phyloP scores from a whole-genome alignment of 2,329 filamentous ascomycete genomes.

The Botrytis medusae region DNA sequence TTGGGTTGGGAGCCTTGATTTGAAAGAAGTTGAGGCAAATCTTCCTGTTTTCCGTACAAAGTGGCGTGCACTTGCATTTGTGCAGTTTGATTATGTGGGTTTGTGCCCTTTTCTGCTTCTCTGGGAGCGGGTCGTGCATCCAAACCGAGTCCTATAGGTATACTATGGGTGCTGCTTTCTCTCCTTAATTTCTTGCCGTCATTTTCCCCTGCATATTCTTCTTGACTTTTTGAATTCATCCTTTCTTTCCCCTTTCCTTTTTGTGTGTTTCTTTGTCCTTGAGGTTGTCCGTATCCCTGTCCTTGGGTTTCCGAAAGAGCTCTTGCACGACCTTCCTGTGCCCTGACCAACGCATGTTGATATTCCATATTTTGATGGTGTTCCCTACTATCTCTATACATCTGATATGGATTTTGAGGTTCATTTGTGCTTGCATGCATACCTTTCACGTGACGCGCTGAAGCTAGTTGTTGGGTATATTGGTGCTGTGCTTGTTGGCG shows the following conservation, averaged over 20 bases:
- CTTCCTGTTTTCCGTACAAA: not conserved
- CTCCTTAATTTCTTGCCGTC: no score
- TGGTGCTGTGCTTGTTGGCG: not conserved
- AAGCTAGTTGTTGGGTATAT: not conserved
- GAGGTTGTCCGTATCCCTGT: not conserved
- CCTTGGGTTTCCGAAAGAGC: not conserved
- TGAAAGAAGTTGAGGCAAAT: no score
- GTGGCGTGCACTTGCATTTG: not conserved
- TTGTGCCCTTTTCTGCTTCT: not conserved
- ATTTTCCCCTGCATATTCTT: not conserved
- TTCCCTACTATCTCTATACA: not conserved
- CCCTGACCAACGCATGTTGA: not conserved
- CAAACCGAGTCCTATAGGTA: not conserved
- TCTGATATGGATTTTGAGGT: not conserved
- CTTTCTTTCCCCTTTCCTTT: not conserved
- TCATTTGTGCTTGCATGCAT: not conserved
- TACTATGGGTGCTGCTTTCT: not conserved
- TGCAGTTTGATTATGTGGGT: not conserved
- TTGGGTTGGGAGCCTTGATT: not conserved
- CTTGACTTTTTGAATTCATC: not conserved
- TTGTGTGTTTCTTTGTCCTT: not conserved
- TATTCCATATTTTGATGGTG: constrained; percentile 11
- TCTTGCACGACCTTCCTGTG: not conserved
- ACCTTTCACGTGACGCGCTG: not conserved
- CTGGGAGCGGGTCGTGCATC: not conserved